phyloP scores from a whole-genome alignment of 2,329 filamentous ascomycete species.

The Cyphellophora europaea region DNA sequence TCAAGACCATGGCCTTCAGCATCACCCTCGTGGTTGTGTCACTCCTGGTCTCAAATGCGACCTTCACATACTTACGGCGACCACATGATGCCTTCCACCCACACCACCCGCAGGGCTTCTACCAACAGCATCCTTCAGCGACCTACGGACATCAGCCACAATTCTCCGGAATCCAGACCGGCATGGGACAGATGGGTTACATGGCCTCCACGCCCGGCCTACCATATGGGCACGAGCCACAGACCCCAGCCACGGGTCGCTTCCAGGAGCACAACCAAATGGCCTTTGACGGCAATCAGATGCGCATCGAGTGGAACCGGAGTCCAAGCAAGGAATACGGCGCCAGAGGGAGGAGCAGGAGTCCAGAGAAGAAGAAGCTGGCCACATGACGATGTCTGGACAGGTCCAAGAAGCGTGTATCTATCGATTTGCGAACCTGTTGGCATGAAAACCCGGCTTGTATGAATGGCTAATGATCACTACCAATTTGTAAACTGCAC shows the following conservation, averaged over 20 bases:
- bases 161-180: background rate
- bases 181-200: constrained; percentile 7
- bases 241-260: constrained; percentile 3
- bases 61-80: constrained; percentile 16
- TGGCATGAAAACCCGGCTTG: no score
- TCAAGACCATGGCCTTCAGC: constrained; percentile 56
- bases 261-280: background rate
- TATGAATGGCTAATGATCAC: no score
- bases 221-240: constrained; percentile 10
- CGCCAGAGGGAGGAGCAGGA: constrained; percentile 11
- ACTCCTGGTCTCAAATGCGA: constrained; percentile 17
- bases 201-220: constrained; percentile 10
- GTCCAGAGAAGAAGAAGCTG: constrained; percentile 21
- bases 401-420: no score
- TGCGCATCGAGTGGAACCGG: constrained; percentile 16
- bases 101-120: background rate
- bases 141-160: no score
- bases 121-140: background rate
- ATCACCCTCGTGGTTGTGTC: constrained; percentile 15
- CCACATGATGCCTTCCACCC: constrained; percentile 14
- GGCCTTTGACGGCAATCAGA: constrained; percentile 14
- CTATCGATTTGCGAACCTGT: no score
- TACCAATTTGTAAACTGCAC: no score
- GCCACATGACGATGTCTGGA: no score
- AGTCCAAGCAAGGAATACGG: constrained; percentile 19